Evolutionary conservation across 2,329 filamentous ascomycete genomes (phyloP).

Genomic region (Alternaria panax): DNA sequence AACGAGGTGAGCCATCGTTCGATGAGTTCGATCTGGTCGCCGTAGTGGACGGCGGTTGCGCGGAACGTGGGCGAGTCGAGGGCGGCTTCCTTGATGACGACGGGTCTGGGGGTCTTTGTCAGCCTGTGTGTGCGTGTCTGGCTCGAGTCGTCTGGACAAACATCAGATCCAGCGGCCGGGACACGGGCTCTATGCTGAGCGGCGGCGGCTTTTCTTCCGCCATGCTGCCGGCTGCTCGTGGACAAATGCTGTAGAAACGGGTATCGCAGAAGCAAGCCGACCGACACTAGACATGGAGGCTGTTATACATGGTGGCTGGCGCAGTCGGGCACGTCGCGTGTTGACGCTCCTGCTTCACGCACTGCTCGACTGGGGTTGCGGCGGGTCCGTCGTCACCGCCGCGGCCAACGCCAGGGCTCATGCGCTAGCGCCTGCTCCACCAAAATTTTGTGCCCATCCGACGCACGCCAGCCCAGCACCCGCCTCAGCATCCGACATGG

Average conservation of each 20-base stretch:
- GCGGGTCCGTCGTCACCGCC: slow-evolving; percentile 26
- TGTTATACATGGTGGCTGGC: slow-evolving; percentile 27
- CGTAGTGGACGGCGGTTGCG: slow-evolving; percentile 83
- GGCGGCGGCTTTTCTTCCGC: slow-evolving; percentile 43
- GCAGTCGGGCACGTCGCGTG: slow-evolving; percentile 14
- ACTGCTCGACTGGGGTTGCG: slow-evolving; percentile 18
- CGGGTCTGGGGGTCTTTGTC: slow-evolving; percentile 63
- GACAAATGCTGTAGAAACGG: slow-evolving; percentile 1
- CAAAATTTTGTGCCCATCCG: slow-evolving; percentile 34
- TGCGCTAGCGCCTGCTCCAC: slow-evolving; percentile 28
- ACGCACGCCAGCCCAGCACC: slow-evolving; percentile 9
- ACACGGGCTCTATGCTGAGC: slow-evolving; percentile 50
- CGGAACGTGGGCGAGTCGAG: slow-evolving; percentile 97
- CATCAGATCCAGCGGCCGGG: slow-evolving; percentile 53
- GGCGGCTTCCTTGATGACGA: slow-evolving; percentile 90
- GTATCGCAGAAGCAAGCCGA: slow-evolving; percentile 12
- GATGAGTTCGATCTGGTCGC: slow-evolving; percentile 87
- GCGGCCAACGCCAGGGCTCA: slow-evolving; percentile 32
- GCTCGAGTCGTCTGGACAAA: slow-evolving; percentile 28
- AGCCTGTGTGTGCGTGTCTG: not conserved
- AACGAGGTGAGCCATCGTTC: slow-evolving; percentile 90
- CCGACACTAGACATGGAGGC: slow-evolving; percentile 25
- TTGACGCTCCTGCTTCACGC: slow-evolving; percentile 16
- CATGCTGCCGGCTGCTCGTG: slow-evolving; percentile 33
- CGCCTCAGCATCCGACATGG: slow-evolving; percentile 26